Conservation (phyloP, 345 rosid species). For the Aegle marmelos region DNA sequence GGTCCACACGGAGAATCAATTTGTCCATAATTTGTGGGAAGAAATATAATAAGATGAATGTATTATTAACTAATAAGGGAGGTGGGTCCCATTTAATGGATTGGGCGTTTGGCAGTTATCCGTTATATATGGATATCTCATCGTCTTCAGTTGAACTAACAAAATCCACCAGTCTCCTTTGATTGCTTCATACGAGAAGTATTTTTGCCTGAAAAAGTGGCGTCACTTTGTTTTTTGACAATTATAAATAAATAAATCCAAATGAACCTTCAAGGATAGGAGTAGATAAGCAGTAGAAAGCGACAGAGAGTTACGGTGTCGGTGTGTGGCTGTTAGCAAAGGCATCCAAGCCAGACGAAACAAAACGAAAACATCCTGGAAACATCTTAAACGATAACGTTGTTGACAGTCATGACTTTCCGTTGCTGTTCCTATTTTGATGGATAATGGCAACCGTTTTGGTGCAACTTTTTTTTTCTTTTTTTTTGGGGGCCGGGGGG, state of each 20-base stretch:
- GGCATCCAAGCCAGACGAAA: neutral
- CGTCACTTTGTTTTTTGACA: neutral
- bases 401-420: neutral
- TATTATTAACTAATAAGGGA: too few relatives aligned
- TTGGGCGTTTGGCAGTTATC: neutral
- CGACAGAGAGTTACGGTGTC: neutral
- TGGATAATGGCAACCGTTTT: neutral
- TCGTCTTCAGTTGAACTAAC: neutral
- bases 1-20: neutral
- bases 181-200: neutral
- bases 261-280: neutral
- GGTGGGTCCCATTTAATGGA: neutral
- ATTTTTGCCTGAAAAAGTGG: neutral
- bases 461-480: neutral
- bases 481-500: too few relatives aligned
- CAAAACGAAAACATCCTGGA: neutral
- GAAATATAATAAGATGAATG: neutral
- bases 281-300: neutral
- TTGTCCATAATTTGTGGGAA: neutral
- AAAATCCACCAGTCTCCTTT: neutral
- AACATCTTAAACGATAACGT: slow-evolving; percentile 4
- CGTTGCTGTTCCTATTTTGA: neutral
- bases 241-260: neutral
- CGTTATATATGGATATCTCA: neutral
- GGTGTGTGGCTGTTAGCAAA: neutral